Conservation (phyloP, 352 stramenopile species). For the Pythium scleroteichum region DNA sequence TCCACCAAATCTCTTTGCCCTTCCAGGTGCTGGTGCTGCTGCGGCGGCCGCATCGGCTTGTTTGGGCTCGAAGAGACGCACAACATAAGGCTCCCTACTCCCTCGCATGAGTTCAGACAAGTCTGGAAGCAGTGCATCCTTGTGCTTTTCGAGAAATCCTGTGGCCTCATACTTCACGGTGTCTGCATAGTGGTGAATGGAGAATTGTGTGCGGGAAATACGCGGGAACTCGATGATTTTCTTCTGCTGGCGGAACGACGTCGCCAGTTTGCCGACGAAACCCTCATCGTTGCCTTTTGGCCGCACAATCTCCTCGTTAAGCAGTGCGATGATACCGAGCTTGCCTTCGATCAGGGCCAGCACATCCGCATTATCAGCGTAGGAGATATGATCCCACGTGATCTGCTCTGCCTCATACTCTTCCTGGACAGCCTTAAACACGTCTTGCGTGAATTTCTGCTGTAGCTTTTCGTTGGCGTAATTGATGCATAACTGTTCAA, state of each 20-base stretch:
- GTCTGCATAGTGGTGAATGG: slow-evolving; percentile 96
- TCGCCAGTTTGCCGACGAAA: slow-evolving; percentile 86
- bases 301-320: slow-evolving; percentile 94
- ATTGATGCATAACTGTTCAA: slow-evolving; percentile 90
- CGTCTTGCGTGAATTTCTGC: slow-evolving; percentile 92
- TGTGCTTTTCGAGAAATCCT: slow-evolving; percentile 97
- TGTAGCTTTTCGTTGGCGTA: slow-evolving; percentile 90
- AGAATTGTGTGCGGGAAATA: slow-evolving; percentile 88
- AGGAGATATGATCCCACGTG: slow-evolving; percentile 88
- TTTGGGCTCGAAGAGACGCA: slow-evolving; percentile 78
- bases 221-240: slow-evolving; percentile 84
- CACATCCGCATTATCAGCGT: slow-evolving; percentile 91
- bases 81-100: slow-evolving; percentile 66
- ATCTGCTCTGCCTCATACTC: slow-evolving; percentile 96
- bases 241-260: slow-evolving; percentile 86
- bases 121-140: slow-evolving; percentile 94
- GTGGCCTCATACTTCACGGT: slow-evolving; percentile 93
- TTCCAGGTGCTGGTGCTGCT: slow-evolving; percentile 50
- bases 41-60: slow-evolving; percentile 55
- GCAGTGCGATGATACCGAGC: slow-evolving; percentile 88
- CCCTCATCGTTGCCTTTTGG: slow-evolving; percentile 85
- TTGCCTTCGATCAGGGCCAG: slow-evolving; percentile 87
- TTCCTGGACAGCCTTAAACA: slow-evolving; percentile 94
- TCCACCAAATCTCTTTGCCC: slow-evolving; percentile 49
- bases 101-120: slow-evolving; percentile 81